Evolutionary conservation across 2,329 filamentous ascomycete species (phyloP).

Genomic region (Penicillium frequentans): DNA sequence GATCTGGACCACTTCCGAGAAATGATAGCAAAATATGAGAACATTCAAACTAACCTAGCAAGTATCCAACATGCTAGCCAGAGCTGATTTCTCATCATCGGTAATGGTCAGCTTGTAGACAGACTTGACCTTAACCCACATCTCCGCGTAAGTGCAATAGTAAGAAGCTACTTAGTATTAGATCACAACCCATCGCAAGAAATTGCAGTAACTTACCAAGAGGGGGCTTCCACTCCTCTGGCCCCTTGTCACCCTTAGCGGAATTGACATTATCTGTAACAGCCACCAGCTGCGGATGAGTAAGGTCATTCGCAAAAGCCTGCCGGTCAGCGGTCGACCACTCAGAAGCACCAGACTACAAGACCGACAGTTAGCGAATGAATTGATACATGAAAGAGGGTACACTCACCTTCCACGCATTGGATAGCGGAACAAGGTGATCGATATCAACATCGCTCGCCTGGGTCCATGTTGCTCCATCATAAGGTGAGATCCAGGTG

Average conservation of each 20-base stretch:
- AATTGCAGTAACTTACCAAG: background rate
- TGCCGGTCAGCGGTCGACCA: background rate
- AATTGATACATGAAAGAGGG: background rate
- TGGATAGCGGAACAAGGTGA: background rate
- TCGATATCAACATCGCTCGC: background rate
- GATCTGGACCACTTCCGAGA: background rate
- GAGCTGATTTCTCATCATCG: background rate
- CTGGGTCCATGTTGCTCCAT: background rate
- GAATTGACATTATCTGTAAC: background rate
- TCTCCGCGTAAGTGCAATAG: background rate
- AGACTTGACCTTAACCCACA: background rate
- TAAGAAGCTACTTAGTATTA: background rate
- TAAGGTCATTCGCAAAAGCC: background rate
- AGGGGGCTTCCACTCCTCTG: background rate
- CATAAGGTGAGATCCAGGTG: background rate
- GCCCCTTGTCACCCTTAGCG: background rate
- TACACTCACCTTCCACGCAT: background rate
- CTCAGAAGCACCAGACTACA: background rate
- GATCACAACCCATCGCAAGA: background rate
- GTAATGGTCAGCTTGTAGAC: background rate
- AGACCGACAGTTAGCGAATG: background rate
- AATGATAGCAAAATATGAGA: too few relatives aligned
- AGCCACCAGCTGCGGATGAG: background rate
- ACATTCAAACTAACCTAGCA: background rate
- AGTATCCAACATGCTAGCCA: background rate